Conservation (phyloP, 2,329 filamentous ascomycete genomes). For the Stagonosporopsis chrysanthemi region DNA sequence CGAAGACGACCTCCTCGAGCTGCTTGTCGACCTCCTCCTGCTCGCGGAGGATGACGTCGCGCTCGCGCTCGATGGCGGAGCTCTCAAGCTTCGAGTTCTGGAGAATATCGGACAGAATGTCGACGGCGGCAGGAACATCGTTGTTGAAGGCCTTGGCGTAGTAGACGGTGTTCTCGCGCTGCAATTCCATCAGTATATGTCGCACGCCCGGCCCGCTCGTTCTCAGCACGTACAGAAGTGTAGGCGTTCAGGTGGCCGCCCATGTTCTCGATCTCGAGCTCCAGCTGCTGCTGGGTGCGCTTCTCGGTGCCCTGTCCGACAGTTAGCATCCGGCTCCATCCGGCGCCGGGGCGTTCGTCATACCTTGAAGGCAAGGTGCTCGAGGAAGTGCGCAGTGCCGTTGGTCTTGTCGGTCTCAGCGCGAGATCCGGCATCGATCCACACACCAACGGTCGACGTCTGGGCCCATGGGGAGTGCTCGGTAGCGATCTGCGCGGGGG, state of each 20-base stretch:
- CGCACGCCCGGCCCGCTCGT: slow-evolving; percentile 7
- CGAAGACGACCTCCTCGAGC: slow-evolving; percentile 98
- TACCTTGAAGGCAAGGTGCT: slow-evolving; percentile 99
- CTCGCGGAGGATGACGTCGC: slow-evolving; percentile 97
- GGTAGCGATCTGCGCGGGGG: slow-evolving; percentile 78
- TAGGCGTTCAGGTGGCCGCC: slow-evolving; percentile 99
- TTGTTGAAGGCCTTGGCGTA: slow-evolving; percentile 99
- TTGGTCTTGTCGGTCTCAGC: slow-evolving; percentile 99
- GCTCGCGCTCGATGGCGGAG: slow-evolving; percentile 92
- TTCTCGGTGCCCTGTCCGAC: slow-evolving; percentile 80
- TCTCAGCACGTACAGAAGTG: slow-evolving; percentile 78
- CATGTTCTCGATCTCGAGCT: slow-evolving; percentile 99
- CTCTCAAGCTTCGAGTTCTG: slow-evolving; percentile 99
- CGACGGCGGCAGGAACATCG: slow-evolving; percentile 94
- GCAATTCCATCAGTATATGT: slow-evolving; percentile 49
- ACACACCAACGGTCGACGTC: slow-evolving; percentile 97
- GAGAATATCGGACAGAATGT: slow-evolving; percentile 98
- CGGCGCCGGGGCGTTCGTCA: slow-evolving; percentile 6
- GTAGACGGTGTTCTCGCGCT: slow-evolving; percentile 99
- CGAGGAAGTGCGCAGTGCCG: slow-evolving; percentile 98
- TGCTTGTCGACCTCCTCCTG: slow-evolving; percentile 99
- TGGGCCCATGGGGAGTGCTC: slow-evolving; percentile 98
- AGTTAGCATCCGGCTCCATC: slow-evolving; percentile 35
- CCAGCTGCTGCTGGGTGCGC: slow-evolving; percentile 94
- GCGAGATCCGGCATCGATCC: slow-evolving; percentile 98